A percentile compares a stretch with the other conserved stretches of the same genome.
Evolutionary conservation across 169 alveolate species (phyloP).

Genomic region (Cryptosporidium parvum): DNA sequence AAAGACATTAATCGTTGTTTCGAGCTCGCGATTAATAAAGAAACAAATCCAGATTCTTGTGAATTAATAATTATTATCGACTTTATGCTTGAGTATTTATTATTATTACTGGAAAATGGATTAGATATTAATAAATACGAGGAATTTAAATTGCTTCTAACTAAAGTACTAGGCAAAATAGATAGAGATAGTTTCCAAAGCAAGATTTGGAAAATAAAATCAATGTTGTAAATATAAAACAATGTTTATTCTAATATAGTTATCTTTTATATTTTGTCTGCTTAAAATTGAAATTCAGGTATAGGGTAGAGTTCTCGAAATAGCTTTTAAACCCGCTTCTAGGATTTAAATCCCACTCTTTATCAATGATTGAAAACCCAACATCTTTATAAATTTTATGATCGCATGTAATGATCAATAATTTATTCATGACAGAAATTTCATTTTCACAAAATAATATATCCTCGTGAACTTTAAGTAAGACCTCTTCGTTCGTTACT

Average conservation of each 20-base stretch:
- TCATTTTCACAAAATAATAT: constrained; percentile 8
- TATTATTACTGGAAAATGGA: constrained; percentile 22
- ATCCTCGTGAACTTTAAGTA: constrained; percentile 7
- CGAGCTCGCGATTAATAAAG: not conserved
- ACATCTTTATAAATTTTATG: constrained; percentile 45
- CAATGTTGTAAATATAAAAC: not conserved
- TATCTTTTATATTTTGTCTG: constrained; percentile 49
- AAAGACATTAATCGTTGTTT: not conserved
- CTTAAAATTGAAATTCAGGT: constrained; percentile 65
- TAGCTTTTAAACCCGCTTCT: constrained; percentile 48
- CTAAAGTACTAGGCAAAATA: not conserved
- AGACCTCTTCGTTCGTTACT: constrained; percentile 11
- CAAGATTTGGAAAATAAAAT: constrained; percentile 13
- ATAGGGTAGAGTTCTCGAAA: constrained; percentile 54
- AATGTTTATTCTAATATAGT: not conserved
- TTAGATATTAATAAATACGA: not conserved
- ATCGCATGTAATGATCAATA: constrained; percentile 60
- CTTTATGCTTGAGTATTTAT: constrained; percentile 28
- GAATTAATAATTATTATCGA: constrained; percentile 13
- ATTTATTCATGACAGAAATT: not conserved
- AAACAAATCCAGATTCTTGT: not conserved
- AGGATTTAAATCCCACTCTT: constrained; percentile 69
- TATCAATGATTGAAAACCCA: constrained; percentile 65
- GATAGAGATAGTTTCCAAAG: constrained; percentile 1
- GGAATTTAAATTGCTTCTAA: not conserved